Conservation (phyloP, 352 stramenopile genomes). For the Phytophthora lateralis region DNA sequence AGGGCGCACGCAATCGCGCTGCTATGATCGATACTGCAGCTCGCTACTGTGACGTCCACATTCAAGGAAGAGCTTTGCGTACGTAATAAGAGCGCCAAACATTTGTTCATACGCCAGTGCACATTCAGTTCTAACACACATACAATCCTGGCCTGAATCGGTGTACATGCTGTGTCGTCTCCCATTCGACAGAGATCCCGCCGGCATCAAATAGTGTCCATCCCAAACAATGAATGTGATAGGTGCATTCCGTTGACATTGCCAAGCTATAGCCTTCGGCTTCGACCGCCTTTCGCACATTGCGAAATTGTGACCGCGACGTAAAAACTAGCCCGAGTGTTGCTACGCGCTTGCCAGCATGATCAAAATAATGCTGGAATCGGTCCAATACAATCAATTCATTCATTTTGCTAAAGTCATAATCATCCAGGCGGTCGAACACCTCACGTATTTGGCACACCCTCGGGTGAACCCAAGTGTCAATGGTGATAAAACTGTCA, state of each 20-base stretch:
- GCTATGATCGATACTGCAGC: not conserved
- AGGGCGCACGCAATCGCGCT: no score
- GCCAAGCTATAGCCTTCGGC: not conserved
- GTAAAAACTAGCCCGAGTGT: not conserved
- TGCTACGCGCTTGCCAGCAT: not conserved
- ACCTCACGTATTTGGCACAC: not conserved
- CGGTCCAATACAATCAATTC: not conserved
- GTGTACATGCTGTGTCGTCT: not conserved
- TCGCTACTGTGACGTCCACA: not conserved
- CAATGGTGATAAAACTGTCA: not conserved
- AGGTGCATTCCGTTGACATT: slow-evolving; percentile 1
- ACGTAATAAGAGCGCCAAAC: not conserved
- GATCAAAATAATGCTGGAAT: slow-evolving; percentile 1
- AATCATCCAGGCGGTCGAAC: not conserved
- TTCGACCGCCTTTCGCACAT: not conserved
- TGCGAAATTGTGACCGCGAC: not conserved
- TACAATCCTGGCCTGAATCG: slow-evolving; percentile 1
- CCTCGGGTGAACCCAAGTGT: not conserved
- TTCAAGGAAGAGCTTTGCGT: not conserved
- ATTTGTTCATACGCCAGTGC: slow-evolving; percentile 2
- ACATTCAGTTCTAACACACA: not conserved
- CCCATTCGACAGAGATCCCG: not conserved
- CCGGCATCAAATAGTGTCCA: slow-evolving; percentile 3
- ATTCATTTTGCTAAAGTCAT: not conserved
- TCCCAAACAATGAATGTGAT: slow-evolving; percentile 1